A percentile compares a stretch with the other conserved stretches of the same genome.
These are phyloP conservation scores for Polytrichum formosum DNA, from an alignment of 225 moss, liverwort and hornwort genomes.

Conservation along the genomic window DNA sequence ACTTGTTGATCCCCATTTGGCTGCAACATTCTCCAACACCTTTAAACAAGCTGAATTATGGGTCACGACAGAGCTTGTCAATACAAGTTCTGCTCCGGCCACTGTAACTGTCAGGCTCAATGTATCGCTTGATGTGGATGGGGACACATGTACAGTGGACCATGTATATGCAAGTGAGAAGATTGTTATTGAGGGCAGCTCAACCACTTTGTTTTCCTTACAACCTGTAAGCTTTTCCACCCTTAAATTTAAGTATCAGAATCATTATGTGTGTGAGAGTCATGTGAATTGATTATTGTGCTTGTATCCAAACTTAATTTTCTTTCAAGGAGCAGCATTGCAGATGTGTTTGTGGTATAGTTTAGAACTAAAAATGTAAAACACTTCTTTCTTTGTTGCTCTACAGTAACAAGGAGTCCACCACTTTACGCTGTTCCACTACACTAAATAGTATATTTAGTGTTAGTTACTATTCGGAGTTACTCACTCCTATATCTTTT, in stretches of 20 bases:
- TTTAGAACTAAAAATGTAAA: too few relatives aligned
- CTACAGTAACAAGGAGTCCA: too few relatives aligned
- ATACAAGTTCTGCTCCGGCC: constrained; percentile 40
- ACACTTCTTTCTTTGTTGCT: too few relatives aligned
- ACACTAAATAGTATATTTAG: too few relatives aligned
- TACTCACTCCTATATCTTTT: too few relatives aligned
- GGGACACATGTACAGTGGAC: constrained; percentile 58
- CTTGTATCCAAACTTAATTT: too few relatives aligned
- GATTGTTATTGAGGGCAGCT: constrained; percentile 52
- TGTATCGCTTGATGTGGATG: constrained; percentile 63
- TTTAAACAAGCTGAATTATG: constrained; percentile 65
- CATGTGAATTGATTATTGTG: too few relatives aligned
- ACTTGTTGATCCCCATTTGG: constrained; percentile 81
- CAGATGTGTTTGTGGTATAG: too few relatives aligned
- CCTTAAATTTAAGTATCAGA: too few relatives aligned
- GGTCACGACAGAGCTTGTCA: constrained; percentile 64
- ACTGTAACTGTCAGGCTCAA: constrained; percentile 50
- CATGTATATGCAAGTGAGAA: constrained; percentile 47
- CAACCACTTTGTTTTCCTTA: constrained; percentile 46
- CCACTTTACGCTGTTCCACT: too few relatives aligned
- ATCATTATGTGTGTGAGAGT: not conserved
- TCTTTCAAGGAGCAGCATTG: too few relatives aligned
- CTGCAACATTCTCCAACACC: constrained; percentile 64
- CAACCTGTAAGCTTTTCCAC: constrained; percentile 51
- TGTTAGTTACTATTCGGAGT: too few relatives aligned